Evolutionary conservation across 176 grass and related monocot genomes (phyloP).

Genomic region (Hordeum vulgare): MorexV3_pseudomolecules_assembly NC_058524.1:4916544-4917043

Average conservation of each 20-base stretch:
- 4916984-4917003: constrained; percentile 45
- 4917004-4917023: constrained; percentile 53
- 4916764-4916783: background rate
- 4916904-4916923: background rate
- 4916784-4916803: background rate
- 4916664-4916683: too few species aligned
- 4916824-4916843: too few species aligned
- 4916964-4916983: background rate
- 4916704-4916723: too few species aligned
- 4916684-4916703: too few species aligned
- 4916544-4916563: background rate
- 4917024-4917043: constrained; percentile 44
- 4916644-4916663: background rate
- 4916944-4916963: background rate
- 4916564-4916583: background rate
- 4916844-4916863: too few species aligned
- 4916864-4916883: too few species aligned
- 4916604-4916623: background rate
- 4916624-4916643: background rate
- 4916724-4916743: too few species aligned
- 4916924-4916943: background rate
- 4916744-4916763: background rate
- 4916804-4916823: too few species aligned
- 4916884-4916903: too few species aligned
- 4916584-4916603: background rate